Base-by-base conservation (phyloP, 495 filamentous ascomycete species). In the Aspergillus baeticus region DNA sequence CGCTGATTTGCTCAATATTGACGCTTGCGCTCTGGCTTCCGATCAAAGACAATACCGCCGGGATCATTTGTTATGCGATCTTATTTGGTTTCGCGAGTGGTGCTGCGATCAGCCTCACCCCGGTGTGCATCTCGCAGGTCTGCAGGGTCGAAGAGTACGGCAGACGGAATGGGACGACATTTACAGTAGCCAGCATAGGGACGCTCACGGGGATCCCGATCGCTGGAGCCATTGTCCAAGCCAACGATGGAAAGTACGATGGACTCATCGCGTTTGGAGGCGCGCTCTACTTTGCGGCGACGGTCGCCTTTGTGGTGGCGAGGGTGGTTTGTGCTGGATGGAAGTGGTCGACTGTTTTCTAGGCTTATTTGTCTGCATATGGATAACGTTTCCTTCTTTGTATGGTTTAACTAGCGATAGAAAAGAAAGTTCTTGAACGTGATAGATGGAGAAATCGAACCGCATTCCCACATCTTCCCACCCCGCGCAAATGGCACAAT, bases 191-290 rank as follows among this genome's bases (percentile, higher is more conserved):
- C 5, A 82, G 80, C 22, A 56, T 87, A 47, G 83, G 81, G 4
- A 80, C 74, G 2, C 73, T 96, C 18, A 89, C 84, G 5, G 88
- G 88, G 3, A 82, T 95, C 23, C 91, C 91, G 1, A 91, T 96
- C 57, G 91, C 85, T 0, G 92, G 92, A 0, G 64, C 67, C 15
- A 69, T 73, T 35, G 56, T 64, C 26, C 46, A 64, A 21, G 53
- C 43, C 0, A 57, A 60, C 37, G 33, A 54, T 7, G 63, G 65
- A 5, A 60, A 66, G 41, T 69, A 71, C 7, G 66, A 68, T 59
- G 80, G 78, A 2, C 61, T 87, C 45, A 84, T 85, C 58, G 44
- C 80, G 2, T 76, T 81, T 47, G 80, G 78, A 0, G 82, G 81
- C 2, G 70, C 70, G 23, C 68, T 78, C 11, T 87, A 86, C 66